Percentiles rank a stretch among this genome's conserved stretches.
Evolutionary conservation across 208 protist genomes (phyloP).

Genomic region (Acanthamoeba healyi): DNA sequence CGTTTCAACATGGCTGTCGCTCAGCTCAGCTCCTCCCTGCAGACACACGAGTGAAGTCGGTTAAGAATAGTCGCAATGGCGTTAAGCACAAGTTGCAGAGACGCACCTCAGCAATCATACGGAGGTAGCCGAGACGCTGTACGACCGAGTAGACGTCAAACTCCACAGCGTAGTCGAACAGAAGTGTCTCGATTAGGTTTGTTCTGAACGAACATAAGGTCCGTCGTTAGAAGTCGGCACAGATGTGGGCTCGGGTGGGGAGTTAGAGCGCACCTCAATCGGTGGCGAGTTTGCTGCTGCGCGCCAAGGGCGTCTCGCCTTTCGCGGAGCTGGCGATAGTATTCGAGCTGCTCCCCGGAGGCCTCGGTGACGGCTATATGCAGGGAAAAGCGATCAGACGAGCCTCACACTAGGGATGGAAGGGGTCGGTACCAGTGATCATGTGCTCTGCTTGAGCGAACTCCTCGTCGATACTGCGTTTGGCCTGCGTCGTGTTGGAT

Average conservation of each 20-base stretch:
- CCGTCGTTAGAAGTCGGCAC: neutral
- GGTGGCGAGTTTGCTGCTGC: neutral
- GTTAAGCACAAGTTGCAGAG: no score
- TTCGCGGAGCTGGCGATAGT: neutral
- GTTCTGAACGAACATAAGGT: neutral
- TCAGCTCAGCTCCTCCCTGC: neutral
- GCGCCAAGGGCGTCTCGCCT: neutral
- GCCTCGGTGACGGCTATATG: neutral
- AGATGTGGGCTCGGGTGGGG: neutral
- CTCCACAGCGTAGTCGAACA: slow-evolving; percentile 7
- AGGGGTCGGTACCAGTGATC: neutral
- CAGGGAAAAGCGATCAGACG: no score
- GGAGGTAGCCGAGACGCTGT: neutral
- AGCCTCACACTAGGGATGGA: neutral
- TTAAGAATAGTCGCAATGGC: no score
- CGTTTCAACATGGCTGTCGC: neutral
- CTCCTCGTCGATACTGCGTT: neutral
- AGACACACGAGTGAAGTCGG: no score
- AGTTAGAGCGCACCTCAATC: neutral
- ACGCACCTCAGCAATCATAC: neutral
- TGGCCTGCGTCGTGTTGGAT: neutral
- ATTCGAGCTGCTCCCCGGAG: neutral
- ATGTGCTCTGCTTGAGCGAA: neutral
- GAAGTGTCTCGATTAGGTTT: neutral
- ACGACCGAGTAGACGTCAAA: neutral